Percentiles rank a stretch among this genome's conserved stretches.
Evolutionary conservation across 768 basidiomycete genomes (phyloP).

Genomic region (Dictyophora rubrovolvata): DNA sequence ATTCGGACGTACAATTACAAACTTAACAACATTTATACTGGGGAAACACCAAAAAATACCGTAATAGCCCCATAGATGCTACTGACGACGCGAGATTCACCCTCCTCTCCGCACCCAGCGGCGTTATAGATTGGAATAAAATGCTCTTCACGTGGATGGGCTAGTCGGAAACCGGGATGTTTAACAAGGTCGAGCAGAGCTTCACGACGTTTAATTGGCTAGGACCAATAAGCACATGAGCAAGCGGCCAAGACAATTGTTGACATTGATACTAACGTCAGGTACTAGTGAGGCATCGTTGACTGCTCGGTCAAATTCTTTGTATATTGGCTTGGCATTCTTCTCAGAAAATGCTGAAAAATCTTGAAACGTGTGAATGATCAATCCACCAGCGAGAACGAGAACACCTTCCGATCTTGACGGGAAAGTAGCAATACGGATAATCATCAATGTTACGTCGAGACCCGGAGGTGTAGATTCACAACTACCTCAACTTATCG

Average conservation of each 20-base stretch:
- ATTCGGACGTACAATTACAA: too few relatives aligned
- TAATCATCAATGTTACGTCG: not conserved
- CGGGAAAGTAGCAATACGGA: not conserved
- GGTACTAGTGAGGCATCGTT: conserved; percentile 39
- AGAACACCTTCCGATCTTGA: conserved; percentile 54
- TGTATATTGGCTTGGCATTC: conserved; percentile 37
- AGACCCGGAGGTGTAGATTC: not conserved
- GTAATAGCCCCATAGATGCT: conserved; percentile 53
- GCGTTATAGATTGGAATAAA: conserved; percentile 74
- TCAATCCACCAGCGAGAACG: conserved; percentile 61
- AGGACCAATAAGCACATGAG: not conserved
- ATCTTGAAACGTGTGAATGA: conserved; percentile 57
- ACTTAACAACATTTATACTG: not conserved
- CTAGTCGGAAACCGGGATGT: conserved; percentile 52
- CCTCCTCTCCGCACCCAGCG: conserved; percentile 58
- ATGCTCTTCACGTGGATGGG: conserved; percentile 74
- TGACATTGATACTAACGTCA: conserved; percentile 31
- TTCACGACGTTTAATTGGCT: conserved; percentile 44
- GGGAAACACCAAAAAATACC: conserved; percentile 49
- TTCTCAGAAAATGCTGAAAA: conserved; percentile 37
- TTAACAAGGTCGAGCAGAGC: conserved; percentile 43
- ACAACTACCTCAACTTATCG: conserved; percentile 40
- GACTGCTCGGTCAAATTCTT: conserved; percentile 51
- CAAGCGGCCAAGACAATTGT: not conserved
- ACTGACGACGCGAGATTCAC: conserved; percentile 36